phyloP scores from a whole-genome alignment of 352 stramenopile species.

The Globisporangium heterothallicum region DNA sequence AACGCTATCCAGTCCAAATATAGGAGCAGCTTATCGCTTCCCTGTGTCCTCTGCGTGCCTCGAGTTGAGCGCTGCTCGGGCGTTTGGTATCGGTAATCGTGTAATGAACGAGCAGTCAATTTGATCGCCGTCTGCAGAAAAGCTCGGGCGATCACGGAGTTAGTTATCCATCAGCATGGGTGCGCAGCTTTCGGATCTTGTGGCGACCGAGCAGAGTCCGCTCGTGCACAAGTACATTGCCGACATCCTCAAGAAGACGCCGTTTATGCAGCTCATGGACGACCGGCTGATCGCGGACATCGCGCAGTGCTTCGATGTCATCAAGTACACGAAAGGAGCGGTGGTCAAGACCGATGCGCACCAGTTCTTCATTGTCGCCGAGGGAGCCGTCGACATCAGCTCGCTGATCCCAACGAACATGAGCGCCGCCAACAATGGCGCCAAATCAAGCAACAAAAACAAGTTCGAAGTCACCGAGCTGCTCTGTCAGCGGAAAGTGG shows the following conservation, averaged over 20 bases:
- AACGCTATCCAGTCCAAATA: no score
- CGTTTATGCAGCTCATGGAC: conserved; percentile 69
- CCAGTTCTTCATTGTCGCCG: conserved; percentile 53
- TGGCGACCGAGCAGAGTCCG: conserved; percentile 8
- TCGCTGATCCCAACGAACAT: conserved; percentile 26
- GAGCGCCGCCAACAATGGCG: neutral
- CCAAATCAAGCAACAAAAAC: conserved; percentile 15
- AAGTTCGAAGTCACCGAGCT: conserved; percentile 52
- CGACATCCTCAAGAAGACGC: conserved; percentile 43
- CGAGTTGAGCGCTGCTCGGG: no score
- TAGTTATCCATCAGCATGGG: no score
- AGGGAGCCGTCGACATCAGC: conserved; percentile 51
- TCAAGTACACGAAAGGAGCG: conserved; percentile 37
- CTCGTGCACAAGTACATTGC: conserved; percentile 21
- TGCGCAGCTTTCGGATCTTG: conserved; percentile 5
- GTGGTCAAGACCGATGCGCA: conserved; percentile 44
- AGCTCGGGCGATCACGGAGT: no score
- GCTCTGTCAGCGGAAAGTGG: conserved; percentile 47
- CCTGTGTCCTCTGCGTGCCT: no score
- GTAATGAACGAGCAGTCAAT: no score
- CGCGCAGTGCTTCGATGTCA: conserved; percentile 48
- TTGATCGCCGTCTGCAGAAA: no score
- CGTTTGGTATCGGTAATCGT: no score
- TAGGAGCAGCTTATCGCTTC: no score
- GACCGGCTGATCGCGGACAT: conserved; percentile 41